phyloP scores from a whole-genome alignment of 2,329 filamentous ascomycete species.

The Fusarium lyarnte region DNA sequence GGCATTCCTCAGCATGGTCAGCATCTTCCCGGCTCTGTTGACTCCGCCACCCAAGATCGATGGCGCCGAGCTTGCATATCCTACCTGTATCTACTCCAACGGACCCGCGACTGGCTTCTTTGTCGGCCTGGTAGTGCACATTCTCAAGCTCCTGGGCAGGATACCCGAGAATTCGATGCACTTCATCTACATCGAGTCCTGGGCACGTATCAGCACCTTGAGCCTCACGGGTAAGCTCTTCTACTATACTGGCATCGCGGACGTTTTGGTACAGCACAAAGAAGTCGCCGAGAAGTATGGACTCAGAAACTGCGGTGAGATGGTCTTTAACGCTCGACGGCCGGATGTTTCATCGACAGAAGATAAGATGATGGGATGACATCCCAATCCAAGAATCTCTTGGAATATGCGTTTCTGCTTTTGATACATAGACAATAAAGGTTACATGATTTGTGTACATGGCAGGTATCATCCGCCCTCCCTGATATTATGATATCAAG shows the following conservation, averaged over 20 bases:
- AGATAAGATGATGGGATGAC: neutral
- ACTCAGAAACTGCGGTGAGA: slow-evolving; percentile 50
- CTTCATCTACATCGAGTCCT: slow-evolving; percentile 90
- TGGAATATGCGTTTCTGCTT: slow-evolving; percentile 32
- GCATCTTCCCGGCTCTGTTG: slow-evolving; percentile 67
- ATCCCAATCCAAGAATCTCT: neutral
- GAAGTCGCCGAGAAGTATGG: slow-evolving; percentile 62
- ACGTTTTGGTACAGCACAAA: slow-evolving; percentile 86
- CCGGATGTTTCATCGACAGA: slow-evolving; percentile 31
- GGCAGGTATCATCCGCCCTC: slow-evolving; percentile 33
- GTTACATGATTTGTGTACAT: slow-evolving; percentile 39
- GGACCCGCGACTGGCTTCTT: slow-evolving; percentile 90
- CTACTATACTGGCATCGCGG: slow-evolving; percentile 69
- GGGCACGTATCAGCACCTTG: slow-evolving; percentile 83
- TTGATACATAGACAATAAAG: slow-evolving; percentile 38
- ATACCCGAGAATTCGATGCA: slow-evolving; percentile 67
- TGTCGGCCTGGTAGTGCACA: slow-evolving; percentile 63
- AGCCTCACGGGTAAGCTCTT: slow-evolving; percentile 88
- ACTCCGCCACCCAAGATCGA: slow-evolving; percentile 42
- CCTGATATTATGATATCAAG: slow-evolving; percentile 12
- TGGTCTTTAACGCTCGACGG: slow-evolving; percentile 53
- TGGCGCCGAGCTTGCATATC: slow-evolving; percentile 56
- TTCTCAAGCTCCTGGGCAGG: slow-evolving; percentile 57
- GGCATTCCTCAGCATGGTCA: slow-evolving; percentile 70
- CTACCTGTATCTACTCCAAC: slow-evolving; percentile 84